Evolutionary conservation across 768 basidiomycete genomes (phyloP).

Genomic region (Lactarius trivialis): DNA sequence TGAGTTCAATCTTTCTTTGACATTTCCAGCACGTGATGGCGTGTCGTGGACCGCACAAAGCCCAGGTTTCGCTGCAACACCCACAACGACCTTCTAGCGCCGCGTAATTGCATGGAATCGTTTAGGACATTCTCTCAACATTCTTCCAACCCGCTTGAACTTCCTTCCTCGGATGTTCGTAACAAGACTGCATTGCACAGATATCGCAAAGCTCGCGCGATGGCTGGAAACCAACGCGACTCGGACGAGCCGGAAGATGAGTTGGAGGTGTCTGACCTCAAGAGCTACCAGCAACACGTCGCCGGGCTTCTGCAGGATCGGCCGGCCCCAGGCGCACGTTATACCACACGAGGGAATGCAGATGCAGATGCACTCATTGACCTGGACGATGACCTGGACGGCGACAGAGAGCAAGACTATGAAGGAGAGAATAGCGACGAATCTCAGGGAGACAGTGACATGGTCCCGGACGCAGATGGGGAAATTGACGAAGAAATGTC

Average conservation of each 20-base stretch:
- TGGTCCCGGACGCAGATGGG: constrained; percentile 27
- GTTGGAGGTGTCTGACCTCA: constrained; percentile 35
- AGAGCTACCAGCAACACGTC: constrained; percentile 47
- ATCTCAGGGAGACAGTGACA: constrained; percentile 28
- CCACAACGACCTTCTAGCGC: neutral
- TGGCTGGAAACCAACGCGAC: constrained; percentile 28
- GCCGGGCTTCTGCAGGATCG: constrained; percentile 36
- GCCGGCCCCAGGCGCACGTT: constrained; percentile 6
- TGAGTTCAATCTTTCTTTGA: neutral
- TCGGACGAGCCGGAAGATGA: constrained; percentile 49
- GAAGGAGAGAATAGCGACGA: constrained; percentile 26
- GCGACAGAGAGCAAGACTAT: constrained; percentile 38
- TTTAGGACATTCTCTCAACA: constrained; percentile 51
- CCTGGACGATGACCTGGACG: constrained; percentile 45
- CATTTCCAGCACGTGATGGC: constrained; percentile 7
- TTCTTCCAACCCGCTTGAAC: constrained; percentile 69
- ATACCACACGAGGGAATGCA: constrained; percentile 3
- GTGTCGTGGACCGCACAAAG: neutral
- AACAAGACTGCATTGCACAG: constrained; percentile 41
- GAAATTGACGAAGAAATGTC: constrained; percentile 60
- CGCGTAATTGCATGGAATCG: constrained; percentile 31
- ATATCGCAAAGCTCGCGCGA: constrained; percentile 33
- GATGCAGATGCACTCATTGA: constrained; percentile 34
- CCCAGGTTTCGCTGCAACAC: neutral
- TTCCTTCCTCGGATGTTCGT: constrained; percentile 51